phyloP scores from a whole-genome alignment of 129 eudicot genomes.

The Deinandra increscens region DNA sequence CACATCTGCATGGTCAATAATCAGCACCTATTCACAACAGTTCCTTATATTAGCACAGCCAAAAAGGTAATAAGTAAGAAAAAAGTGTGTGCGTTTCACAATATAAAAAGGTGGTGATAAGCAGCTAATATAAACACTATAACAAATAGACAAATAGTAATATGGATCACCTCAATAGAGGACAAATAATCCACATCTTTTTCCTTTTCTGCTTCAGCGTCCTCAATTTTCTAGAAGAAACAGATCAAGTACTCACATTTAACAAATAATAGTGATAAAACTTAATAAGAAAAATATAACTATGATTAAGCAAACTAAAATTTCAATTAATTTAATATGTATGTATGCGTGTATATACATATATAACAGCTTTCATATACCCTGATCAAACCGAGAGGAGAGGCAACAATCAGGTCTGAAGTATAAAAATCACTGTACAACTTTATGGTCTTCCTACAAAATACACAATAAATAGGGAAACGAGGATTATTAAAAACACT shows the following conservation, averaged over 20 bases:
- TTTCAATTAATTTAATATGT: neutral
- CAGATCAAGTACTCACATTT: slow-evolving; percentile 15
- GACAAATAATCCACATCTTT: slow-evolving; percentile 92
- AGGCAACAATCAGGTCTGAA: slow-evolving; percentile 86
- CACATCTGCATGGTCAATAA: slow-evolving; percentile 94
- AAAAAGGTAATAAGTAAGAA: slow-evolving; percentile 1
- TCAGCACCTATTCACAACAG: slow-evolving; percentile 57
- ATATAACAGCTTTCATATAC: slow-evolving; percentile 12
- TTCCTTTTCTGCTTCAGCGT: slow-evolving; percentile 76
- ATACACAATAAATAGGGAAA: slow-evolving; percentile 3
- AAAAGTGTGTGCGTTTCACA: slow-evolving; percentile 12
- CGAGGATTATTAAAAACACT: neutral
- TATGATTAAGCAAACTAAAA: neutral
- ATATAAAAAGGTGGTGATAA: neutral
- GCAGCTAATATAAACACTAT: neutral
- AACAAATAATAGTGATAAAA: slow-evolving; percentile 1
- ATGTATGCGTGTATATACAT: neutral
- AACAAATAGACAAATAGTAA: no score
- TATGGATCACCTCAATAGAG: slow-evolving; percentile 68
- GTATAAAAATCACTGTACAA: slow-evolving; percentile 83
- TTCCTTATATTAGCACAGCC: slow-evolving; percentile 18
- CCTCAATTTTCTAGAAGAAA: slow-evolving; percentile 71
- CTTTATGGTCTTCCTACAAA: slow-evolving; percentile 64
- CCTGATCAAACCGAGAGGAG: slow-evolving; percentile 85
- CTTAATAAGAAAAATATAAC: neutral